These are phyloP conservation scores for Magnusiomyces suaveolens DNA, from an alignment of 1,139 yeast genomes.

Conservation along the genomic window DNA sequence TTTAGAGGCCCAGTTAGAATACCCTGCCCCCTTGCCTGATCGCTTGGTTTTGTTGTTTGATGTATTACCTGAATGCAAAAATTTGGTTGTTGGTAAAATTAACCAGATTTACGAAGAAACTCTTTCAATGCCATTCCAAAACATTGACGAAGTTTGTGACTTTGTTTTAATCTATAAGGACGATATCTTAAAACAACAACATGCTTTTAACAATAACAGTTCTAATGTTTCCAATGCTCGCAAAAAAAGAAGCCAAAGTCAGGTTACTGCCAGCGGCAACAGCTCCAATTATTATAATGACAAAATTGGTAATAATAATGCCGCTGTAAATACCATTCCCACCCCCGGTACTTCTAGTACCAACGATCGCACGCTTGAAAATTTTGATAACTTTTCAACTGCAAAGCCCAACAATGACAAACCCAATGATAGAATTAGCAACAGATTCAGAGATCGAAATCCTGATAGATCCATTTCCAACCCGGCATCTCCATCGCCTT, in stretches of 20 bases:
- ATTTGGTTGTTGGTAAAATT: constrained; percentile 9
- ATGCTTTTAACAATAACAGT: not conserved
- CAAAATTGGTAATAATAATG: not conserved
- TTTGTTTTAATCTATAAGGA: constrained; percentile 12
- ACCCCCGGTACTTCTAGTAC: not conserved
- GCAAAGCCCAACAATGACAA: not conserved
- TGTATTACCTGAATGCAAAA: constrained; percentile 15
- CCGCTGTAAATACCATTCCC: not conserved
- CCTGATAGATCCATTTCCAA: not conserved
- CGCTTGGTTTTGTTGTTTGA: constrained; percentile 14
- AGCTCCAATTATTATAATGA: not conserved
- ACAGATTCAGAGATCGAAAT: not conserved
- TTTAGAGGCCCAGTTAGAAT: constrained; percentile 17
- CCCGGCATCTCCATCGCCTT: not conserved
- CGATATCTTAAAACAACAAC: constrained; percentile 10
- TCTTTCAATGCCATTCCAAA: constrained; percentile 6
- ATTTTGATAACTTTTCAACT: not conserved
- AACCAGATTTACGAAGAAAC: constrained; percentile 1
- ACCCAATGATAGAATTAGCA: not conserved
- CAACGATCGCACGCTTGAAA: not conserved
- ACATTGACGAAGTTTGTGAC: constrained; percentile 14
- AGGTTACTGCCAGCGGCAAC: not conserved
- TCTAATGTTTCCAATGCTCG: not conserved
- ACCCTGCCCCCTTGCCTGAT: constrained; percentile 18
- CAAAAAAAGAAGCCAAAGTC: not conserved